Conservation (phyloP, 2,329 filamentous ascomycete genomes). For the Botrytis pseudocinerea region DNA sequence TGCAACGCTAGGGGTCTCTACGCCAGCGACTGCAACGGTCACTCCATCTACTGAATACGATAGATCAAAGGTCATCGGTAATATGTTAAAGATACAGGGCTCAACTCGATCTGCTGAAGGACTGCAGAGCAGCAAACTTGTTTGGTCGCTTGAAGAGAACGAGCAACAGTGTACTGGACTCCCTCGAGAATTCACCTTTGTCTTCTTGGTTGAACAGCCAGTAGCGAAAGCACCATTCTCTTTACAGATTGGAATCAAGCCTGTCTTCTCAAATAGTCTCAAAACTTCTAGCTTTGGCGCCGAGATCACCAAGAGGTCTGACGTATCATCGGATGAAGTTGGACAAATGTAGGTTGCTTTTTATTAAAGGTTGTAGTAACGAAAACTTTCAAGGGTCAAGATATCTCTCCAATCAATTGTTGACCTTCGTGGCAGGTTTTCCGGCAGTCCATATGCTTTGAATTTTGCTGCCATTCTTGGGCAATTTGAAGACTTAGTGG, state of each 20-base stretch:
- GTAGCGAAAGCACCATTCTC: constrained; percentile 21
- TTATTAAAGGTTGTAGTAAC: neutral
- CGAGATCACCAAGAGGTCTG: constrained; percentile 4
- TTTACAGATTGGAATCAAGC: constrained; percentile 15
- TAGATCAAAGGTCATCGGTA: constrained; percentile 18
- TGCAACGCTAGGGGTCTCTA: constrained; percentile 13
- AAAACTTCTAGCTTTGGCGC: neutral
- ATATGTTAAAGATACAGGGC: constrained; percentile 21
- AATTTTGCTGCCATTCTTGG: constrained; percentile 20
- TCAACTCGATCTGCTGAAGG: constrained; percentile 17
- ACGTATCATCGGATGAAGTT: constrained; percentile 7
- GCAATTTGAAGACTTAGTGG: constrained; percentile 13
- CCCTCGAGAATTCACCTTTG: constrained; percentile 21
- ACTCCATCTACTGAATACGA: constrained; percentile 20
- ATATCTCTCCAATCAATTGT: neutral
- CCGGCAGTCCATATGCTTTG: constrained; percentile 6
- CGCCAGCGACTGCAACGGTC: constrained; percentile 12
- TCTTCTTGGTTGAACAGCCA: constrained; percentile 21
- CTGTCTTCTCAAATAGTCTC: constrained; percentile 3
- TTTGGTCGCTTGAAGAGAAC: constrained; percentile 22
- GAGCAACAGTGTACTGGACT: constrained; percentile 21
- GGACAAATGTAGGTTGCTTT: constrained; percentile 7
- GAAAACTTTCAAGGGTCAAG: neutral
- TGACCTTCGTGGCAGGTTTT: constrained; percentile 5
- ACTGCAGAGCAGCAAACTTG: constrained; percentile 20